Percentiles rank a stretch among this genome's conserved stretches.
phyloP scores from a whole-genome alignment of 2,329 filamentous ascomycete species.

The Ascocoryne sarcoides region DNA sequence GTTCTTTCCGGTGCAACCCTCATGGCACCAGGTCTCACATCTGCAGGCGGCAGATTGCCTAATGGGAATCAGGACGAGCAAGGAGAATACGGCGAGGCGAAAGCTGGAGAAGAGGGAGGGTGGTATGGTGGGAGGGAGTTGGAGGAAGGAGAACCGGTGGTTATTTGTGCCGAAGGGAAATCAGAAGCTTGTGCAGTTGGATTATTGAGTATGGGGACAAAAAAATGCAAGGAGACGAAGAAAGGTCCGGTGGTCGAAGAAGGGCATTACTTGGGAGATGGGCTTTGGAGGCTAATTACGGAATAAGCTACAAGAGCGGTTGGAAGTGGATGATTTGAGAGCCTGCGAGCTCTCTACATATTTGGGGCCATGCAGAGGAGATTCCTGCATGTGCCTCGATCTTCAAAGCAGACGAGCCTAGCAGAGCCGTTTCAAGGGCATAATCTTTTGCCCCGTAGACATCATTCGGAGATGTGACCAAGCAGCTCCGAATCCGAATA shows the following conservation, averaged over 20 bases:
- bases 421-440: no score
- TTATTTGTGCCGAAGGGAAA: constrained; percentile 89
- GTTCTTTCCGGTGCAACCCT: constrained; percentile 87
- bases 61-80: constrained; percentile 30
- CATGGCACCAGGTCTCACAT: constrained; percentile 92
- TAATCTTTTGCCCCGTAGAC: no score
- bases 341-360: no score
- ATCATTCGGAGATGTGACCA: no score
- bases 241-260: constrained; percentile 93
- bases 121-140: constrained; percentile 56
- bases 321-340: no score
- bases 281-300: constrained; percentile 59
- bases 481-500: no score
- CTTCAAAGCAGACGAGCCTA: no score
- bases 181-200: constrained; percentile 84
- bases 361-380: no score
- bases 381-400: no score
- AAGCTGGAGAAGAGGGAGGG: constrained; percentile 27
- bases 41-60: constrained; percentile 71
- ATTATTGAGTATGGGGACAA: constrained; percentile 71
- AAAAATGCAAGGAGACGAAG: constrained; percentile 86
- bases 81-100: constrained; percentile 23
- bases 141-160: constrained; percentile 73
- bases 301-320: no score
- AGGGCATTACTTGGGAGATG: constrained; percentile 89